Evolutionary conservation across 2,329 filamentous ascomycete genomes (phyloP), one percentile per base, ranked within the genome.

Genomic region (Beauveria caledonica): DNA sequence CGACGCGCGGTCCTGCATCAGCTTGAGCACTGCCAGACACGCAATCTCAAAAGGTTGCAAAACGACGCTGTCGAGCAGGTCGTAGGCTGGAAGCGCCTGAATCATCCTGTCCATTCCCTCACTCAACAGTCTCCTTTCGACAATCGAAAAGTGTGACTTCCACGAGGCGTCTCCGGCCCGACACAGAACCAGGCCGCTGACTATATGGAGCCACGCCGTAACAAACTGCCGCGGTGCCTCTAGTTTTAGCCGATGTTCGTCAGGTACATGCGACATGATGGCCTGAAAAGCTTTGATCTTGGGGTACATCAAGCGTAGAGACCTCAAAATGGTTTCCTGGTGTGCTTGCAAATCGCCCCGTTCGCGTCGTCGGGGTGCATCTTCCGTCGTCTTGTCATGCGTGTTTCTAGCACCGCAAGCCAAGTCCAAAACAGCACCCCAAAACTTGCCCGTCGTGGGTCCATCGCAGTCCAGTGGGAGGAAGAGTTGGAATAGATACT

Each of bases 31-130:
- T 11, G 79, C 65, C 19, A 80, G 65, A 1, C 75, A 74, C 27
- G 77, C 62, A 2, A 80, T 61, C 21, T 80, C 78, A 44, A 75
- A 68, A 1, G 78, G 78, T 36, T 76, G 63, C 25, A 80, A 64
- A 21, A 73, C 70, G 8, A 73, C 71, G 46, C 69, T 71, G 6
- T 73, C 69, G 6, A 76, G 57, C 1, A 78, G 65, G 10, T 68
- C 67, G 5, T 65, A 64, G 6, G 67, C 65, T 6, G 72, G 68
- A 27, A 77, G 62, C 17, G 65, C 62, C 51, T 69, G 67, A 9
- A 78, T 69, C 5, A 76, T 66, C n/a, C 68, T 71, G 36, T 68
- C 64, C 66, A 77, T 74, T 7, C 75, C 73, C 15, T 66, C 66
- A 25, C 63, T 65, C n/a, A 77, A 61, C 5, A 76, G 65, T 1